Base-by-base conservation (phyloP, 2,329 filamentous ascomycete genomes). In the Epicoccum nigrum region DNA sequence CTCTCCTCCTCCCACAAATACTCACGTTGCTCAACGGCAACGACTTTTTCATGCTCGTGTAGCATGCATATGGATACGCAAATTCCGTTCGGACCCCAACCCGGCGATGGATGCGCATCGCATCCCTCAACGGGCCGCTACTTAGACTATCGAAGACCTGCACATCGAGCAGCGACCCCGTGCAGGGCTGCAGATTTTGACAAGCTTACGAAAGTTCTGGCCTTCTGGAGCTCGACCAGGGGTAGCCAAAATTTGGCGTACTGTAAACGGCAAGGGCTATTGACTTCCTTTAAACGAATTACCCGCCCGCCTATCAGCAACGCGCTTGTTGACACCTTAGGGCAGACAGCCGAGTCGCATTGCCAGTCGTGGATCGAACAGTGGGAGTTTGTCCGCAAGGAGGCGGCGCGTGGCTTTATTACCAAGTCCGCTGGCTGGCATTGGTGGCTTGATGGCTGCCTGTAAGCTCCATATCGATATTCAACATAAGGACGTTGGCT, bases 401-500 rank as follows among this genome's bases (percentile, higher is more conserved):
- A 54, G 51, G 56, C 54, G 55, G 41, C 52, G 58, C 53, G 52
- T 66, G 64, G 63, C 67, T 58, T 62, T 61, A 62, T 65, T 65
- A 54, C 58, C 59, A 62, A 60, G 44, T 23, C 49, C 47, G 43
- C 39, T 47, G 44, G 44, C 38, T 44, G 33, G 49, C 49, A 53
- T 45, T 55, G 51, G 63, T 64, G 65, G 62, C 63, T 66, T 63
- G 61, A 45, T 52, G 60, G 55, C 56, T 60, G 55, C 52, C 38
- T 33, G 58, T 56, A 58, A 54, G 51, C 52, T 47, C 53, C 52
- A 61, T 58, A 60, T 58, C 60, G 45, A 52, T 58, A 56, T 55
- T 51, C 51, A 59, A 59, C 65, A 66, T 67, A 67, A 67, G 65
- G 59, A 58, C 54, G 46, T 55, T 54, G 59, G 44, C 37, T 63